phyloP scores from a whole-genome alignment of 306 rosid genomes.

The Glycyrrhiza uralensis region DNA sequence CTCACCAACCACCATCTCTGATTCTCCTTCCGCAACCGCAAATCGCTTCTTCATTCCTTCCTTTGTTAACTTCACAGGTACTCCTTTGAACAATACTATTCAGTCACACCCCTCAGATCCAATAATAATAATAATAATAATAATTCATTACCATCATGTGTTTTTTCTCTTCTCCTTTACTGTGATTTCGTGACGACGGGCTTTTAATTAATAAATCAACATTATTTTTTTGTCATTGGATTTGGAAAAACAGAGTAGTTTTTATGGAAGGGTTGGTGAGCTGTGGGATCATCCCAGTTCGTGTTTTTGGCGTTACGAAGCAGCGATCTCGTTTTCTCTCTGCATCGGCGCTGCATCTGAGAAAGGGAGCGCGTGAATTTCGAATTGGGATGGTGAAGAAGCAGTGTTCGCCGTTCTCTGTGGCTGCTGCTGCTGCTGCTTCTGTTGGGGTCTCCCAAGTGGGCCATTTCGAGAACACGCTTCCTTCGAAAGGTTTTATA shows the following conservation, averaged over 20 bases:
- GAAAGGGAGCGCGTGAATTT: slow-evolving; percentile 11
- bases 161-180: background rate
- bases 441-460: slow-evolving; percentile 38
- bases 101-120: background rate
- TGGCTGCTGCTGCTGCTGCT: slow-evolving; percentile 34
- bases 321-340: slow-evolving; percentile 21
- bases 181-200: too few relatives aligned
- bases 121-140: too few relatives aligned
- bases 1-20: background rate
- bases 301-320: slow-evolving; percentile 18
- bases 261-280: slow-evolving; percentile 52
- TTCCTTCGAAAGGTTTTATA: slow-evolving; percentile 52
- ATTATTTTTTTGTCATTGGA: background rate
- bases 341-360: slow-evolving; percentile 20
- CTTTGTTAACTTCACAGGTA: background rate
- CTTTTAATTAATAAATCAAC: background rate
- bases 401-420: slow-evolving; percentile 15
- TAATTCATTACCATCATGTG: background rate
- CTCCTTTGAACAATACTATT: too few relatives aligned
- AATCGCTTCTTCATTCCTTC: background rate
- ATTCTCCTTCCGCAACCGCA: background rate
- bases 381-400: slow-evolving; percentile 22
- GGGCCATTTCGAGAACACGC: slow-evolving; percentile 41
- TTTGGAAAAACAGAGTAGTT: too few relatives aligned
- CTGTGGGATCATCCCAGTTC: slow-evolving; percentile 35